These are phyloP conservation scores for Carex scoparia DNA, from an alignment of 176 grass and related monocot species.

Conservation along the genomic window DNA sequence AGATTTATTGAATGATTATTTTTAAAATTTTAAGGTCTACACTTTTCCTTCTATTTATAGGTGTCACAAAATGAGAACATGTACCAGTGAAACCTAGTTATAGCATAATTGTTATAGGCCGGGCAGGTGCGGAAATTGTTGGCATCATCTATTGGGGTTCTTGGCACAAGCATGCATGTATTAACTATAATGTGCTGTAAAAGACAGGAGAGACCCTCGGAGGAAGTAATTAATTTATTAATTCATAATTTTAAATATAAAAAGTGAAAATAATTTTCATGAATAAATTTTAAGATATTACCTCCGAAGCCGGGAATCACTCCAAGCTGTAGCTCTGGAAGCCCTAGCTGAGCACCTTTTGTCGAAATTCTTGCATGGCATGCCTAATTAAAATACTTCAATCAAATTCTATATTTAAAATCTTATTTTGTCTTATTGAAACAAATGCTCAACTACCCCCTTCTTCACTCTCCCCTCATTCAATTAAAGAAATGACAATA, in stretches of 20 bases:
- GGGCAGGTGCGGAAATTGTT: not conserved
- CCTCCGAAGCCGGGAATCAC: constrained; percentile 93
- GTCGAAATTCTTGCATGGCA: constrained; percentile 95
- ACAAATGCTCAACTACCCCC: not conserved
- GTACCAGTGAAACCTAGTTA: not conserved
- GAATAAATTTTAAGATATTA: constrained; percentile 24
- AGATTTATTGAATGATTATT: not conserved
- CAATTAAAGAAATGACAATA: not conserved
- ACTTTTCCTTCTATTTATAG: not conserved
- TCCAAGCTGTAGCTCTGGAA: constrained; percentile 89
- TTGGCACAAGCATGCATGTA: not conserved
- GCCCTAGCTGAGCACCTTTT: constrained; percentile 57
- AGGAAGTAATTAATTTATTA: not conserved
- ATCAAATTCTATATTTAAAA: not conserved
- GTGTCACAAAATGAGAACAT: not conserved
- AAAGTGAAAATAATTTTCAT: not conserved
- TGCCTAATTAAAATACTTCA: constrained; percentile 45
- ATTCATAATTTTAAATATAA: not conserved
- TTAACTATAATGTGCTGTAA: not conserved
- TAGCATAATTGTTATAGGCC: no score
- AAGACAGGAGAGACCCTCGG: not conserved
- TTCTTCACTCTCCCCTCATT: not conserved
- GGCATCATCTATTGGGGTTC: not conserved
- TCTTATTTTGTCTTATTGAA: not conserved
- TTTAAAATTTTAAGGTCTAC: not conserved